Conservation (phyloP, 257 asterid species). For the Knoxia roxburghii region DNA sequence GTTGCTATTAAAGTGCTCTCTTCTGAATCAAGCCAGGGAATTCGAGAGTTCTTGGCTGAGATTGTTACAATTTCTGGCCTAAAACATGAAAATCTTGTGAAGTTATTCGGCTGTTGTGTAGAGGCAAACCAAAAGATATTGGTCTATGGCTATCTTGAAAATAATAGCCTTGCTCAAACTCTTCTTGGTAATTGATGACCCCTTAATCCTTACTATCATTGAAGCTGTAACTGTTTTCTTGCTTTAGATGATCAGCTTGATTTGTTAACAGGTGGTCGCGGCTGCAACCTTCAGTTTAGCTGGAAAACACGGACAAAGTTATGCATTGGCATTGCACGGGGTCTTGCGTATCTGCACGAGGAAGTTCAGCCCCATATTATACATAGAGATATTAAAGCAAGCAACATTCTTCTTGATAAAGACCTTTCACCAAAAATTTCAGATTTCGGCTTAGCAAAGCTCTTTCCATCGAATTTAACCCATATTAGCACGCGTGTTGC, state of each 20-base stretch:
- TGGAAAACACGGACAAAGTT: constrained; percentile 61
- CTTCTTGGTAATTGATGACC: constrained; percentile 54
- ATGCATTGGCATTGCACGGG: constrained; percentile 76
- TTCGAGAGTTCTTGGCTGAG: constrained; percentile 64
- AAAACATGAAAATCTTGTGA: constrained; percentile 81
- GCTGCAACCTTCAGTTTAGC: constrained; percentile 34
- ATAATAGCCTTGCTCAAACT: constrained; percentile 83
- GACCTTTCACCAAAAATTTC: constrained; percentile 77
- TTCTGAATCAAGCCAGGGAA: constrained; percentile 75
- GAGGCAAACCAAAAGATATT: constrained; percentile 65
- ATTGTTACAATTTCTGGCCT: constrained; percentile 55
- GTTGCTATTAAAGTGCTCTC: constrained; percentile 91
- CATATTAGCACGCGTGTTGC: constrained; percentile 94
- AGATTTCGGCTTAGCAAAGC: constrained; percentile 92
- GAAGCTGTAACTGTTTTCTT: constrained; percentile 7
- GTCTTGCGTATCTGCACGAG: constrained; percentile 80
- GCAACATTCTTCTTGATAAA: constrained; percentile 79
- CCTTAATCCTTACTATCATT: background rate
- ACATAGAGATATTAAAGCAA: constrained; percentile 88
- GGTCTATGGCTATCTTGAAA: constrained; percentile 87
- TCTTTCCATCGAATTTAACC: constrained; percentile 57
- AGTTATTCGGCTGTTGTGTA: constrained; percentile 78
- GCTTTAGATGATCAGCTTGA: constrained; percentile 15
- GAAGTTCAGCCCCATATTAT: constrained; percentile 69
- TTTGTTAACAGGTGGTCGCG: constrained; percentile 33